Percentiles rank a stretch among this genome's conserved stretches.
Conservation (phyloP, 257 asterid species). For the Gynochthodes officinalis region DNA sequence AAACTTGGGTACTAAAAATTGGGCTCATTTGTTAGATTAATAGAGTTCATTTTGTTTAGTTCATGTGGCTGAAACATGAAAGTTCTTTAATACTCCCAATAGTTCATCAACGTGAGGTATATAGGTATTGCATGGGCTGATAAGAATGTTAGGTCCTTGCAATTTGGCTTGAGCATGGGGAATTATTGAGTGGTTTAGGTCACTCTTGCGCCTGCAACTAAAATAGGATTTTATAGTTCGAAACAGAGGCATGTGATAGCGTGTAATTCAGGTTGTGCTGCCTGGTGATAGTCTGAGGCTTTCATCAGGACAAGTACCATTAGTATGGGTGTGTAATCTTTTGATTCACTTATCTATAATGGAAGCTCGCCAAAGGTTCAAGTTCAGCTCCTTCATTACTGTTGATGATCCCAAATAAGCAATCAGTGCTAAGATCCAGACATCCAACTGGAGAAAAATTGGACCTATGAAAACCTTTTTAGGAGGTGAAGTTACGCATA, state of each 20-base stretch:
- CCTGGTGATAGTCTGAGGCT: neutral
- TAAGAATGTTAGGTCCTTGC: neutral
- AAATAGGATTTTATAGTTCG: neutral
- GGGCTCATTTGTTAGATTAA: neutral
- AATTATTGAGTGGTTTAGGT: neutral
- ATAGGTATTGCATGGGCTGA: neutral
- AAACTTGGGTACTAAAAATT: neutral
- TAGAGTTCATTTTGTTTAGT: neutral
- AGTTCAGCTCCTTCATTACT: no score
- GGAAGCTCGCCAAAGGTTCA: neutral
- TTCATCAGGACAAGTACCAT: neutral
- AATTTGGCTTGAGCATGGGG: neutral
- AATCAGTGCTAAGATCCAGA: neutral
- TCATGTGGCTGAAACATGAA: neutral
- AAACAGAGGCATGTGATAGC: neutral
- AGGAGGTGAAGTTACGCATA: no score
- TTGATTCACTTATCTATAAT: neutral
- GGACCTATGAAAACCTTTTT: no score
- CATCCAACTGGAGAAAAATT: neutral
- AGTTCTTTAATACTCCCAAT: neutral
- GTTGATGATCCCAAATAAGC: neutral
- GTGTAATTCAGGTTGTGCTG: neutral
- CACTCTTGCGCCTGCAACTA: neutral
- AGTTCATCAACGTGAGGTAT: neutral
- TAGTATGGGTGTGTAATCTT: neutral